Evolutionary conservation across 1,139 yeast genomes (phyloP), one percentile per base, ranked within the genome.

Genomic region (Hyphopichia khmerensis): DNA sequence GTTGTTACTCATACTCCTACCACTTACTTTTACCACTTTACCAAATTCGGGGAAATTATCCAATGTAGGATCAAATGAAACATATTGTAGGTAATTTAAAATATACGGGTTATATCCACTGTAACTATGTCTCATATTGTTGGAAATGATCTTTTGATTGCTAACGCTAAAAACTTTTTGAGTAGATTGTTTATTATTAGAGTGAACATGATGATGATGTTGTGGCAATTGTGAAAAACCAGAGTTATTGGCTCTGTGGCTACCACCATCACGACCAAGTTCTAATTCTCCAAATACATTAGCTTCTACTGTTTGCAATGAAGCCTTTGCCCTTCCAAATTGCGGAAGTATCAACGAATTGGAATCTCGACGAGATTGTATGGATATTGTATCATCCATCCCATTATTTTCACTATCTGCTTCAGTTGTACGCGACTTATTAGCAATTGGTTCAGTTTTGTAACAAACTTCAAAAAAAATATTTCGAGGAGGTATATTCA

Each of bases 21-120:
- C n/a, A 2, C 37, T 14, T 11, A 38, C 32, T 30, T 60, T 56
- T 3, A 57, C 50, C 3, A 45, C 33, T 9, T 47, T 46, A 1
- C 95, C 95, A 71, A 88, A 87, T 51, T 87, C 95, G n/a, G 75
- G 63, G 48, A 82, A 84, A 43, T 82, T 83, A 31, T 74, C 73
- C 37, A 84, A 56, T 1, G 76, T 64, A 0, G 90, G 87, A 29
- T 75, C 80, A 44, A 83, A 72, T 16, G 70, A 69, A 32, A 83
- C 69, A 13, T 69, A 72, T 10, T 71, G 69, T 43, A 90, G 67
- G 53, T 78, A 83, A 39, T 75, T 74, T 44, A 79, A 59, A 31
- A 90, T 79, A 46, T 77, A 81, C 1, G 84, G 84, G 51, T 86
- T 85, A 34, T 68, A 62, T 0, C 96, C 96, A 1, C 65, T 68